Evolutionary conservation across 202 grass and related monocot genomes (phyloP), one percentile per base, ranked within the genome.

Genomic region (Carex sylvatica): DNA sequence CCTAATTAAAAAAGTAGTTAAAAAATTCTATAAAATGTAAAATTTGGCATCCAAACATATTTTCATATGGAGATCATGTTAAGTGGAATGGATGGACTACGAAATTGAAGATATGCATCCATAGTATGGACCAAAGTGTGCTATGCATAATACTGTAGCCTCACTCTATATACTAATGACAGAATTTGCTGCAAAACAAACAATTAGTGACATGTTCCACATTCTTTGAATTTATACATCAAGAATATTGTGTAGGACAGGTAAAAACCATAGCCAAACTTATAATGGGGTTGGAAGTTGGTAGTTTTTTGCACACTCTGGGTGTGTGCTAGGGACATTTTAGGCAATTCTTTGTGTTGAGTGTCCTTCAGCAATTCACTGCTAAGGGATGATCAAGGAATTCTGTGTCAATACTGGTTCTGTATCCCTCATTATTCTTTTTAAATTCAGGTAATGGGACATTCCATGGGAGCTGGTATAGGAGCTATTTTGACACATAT

Each of bases 391-490:
- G 40, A 3, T 12, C 44, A 73, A 73, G 10, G 44, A 73, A 52
- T 20, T 4, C 10, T 73, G 14, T 24, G n/a, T 56, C 35, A 26
- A 7, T 76, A 76, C 72, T n/a, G 72, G 8, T n/a, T 76, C 23
- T 16, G 15, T 56, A 31, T 77, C 15, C 19, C 22, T 31, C 23
- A 66, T 40, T 73, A 11, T 83, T 80, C 26, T 59, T 18, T 72
- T 88, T 54, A 83, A 72, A 6, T 22, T 75, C 85, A 98, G 95
- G 82, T 98, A 81, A 91, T 93, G 66, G 92, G 95, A 7, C 95
- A 98, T 84, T 98, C 95, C 80, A 95, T 98, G 89, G 95, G 95
- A 86, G 95, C 91, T 86, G 95, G 88, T n/a, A 83, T 95, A 78
- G 92, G 88, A 81, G 80, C 95, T 82, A 90, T 93, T 87, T 78